A percentile compares a stretch with the other conserved stretches of the same genome.
phyloP scores from a whole-genome alignment of 179 eudicot genomes.

The Beta corolliflora region DNA sequence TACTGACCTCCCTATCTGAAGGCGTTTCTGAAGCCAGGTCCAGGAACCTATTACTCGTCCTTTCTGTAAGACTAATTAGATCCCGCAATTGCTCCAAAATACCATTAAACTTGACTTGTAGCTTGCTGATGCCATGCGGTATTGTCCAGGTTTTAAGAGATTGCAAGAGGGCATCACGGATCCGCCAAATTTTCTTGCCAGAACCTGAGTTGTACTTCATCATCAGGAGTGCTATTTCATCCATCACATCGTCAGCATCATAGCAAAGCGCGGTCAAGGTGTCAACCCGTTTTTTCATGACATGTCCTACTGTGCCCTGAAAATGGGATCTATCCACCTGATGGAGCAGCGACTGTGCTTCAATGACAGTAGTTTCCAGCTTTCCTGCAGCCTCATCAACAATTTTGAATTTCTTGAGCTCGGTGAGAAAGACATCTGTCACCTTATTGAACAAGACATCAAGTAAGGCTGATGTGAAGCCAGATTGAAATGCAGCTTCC shows the following conservation, averaged over 20 bases:
- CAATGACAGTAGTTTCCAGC: neutral
- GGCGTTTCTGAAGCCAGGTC: too few relatives aligned
- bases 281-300: neutral
- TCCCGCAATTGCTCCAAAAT: neutral
- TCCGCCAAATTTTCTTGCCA: neutral
- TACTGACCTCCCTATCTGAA: too few relatives aligned
- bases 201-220: neutral
- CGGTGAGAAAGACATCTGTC: neutral
- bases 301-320: neutral
- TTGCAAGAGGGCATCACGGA: neutral
- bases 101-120: neutral
- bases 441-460: conserved; percentile 8
- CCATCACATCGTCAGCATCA: conserved; percentile 14
- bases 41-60: too few relatives aligned
- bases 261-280: neutral
- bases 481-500: conserved; percentile 20
- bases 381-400: neutral
- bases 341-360: neutral
- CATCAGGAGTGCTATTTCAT: neutral
- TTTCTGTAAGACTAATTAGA: too few relatives aligned
- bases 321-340: conserved; percentile 2
- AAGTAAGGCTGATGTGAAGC: conserved; percentile 19
- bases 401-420: neutral
- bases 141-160: neutral
- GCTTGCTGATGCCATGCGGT: neutral